Evolutionary conservation across 2,329 filamentous ascomycete species (phyloP).

Genomic region (Trichoderma brevicompactum): DNA sequence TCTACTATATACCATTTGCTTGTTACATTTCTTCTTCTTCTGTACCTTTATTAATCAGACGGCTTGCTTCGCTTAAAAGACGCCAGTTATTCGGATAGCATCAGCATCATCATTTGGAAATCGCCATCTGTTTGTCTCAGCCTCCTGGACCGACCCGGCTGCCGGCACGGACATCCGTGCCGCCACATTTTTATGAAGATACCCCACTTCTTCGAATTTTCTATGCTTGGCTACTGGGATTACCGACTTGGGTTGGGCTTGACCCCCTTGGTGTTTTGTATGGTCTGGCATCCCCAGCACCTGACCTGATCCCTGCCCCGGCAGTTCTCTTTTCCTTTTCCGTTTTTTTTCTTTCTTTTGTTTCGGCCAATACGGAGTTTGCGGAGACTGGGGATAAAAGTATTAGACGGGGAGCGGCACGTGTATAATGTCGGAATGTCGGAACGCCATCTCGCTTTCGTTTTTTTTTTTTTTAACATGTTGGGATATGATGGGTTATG

Average conservation of each 20-base stretch:
- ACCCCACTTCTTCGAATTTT: slow-evolving; percentile 24
- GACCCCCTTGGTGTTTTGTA: slow-evolving; percentile 3
- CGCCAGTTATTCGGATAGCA: slow-evolving; percentile 7
- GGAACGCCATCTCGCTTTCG: slow-evolving; percentile 1
- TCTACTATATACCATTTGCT: slow-evolving; percentile 4
- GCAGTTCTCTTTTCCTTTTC: background rate
- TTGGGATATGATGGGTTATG: slow-evolving; percentile 10
- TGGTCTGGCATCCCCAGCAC: background rate
- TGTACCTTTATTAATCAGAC: slow-evolving; percentile 9
- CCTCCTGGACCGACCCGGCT: slow-evolving; percentile 10
- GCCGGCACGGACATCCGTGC: slow-evolving; percentile 12
- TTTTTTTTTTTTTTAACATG: background rate
- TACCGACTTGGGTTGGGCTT: slow-evolving; percentile 5
- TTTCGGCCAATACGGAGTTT: slow-evolving; percentile 25
- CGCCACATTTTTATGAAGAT: slow-evolving; percentile 15
- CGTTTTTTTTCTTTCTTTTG: background rate
- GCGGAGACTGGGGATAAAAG: slow-evolving; percentile 15
- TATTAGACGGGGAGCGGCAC: slow-evolving; percentile 9
- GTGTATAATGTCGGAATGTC: slow-evolving; percentile 18
- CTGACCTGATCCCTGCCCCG: slow-evolving; percentile 1
- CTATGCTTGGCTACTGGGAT: slow-evolving; percentile 19
- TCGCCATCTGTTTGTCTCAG: slow-evolving; percentile 9
- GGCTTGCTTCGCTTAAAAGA: slow-evolving; percentile 15
- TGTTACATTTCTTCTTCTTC: slow-evolving; percentile 5
- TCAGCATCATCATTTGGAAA: slow-evolving; percentile 11